Evolutionary conservation across 169 alveolate genomes (phyloP).

Genomic region (Plasmodium sp.): DNA sequence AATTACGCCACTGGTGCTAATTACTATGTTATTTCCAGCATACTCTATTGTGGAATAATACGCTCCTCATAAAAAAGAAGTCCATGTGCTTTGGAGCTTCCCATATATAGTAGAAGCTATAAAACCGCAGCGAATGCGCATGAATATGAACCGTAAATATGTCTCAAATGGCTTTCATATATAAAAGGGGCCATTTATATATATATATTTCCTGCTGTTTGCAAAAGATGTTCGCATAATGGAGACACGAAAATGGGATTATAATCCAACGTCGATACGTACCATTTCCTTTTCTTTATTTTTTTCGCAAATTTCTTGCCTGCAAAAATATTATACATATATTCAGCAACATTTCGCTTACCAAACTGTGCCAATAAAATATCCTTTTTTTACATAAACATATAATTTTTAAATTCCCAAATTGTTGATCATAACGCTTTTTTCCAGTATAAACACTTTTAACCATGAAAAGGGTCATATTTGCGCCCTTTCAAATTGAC

Average conservation of each 20-base stretch:
- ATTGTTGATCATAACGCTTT: background rate
- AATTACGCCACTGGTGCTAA: slow-evolving; percentile 95
- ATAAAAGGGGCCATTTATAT: background rate
- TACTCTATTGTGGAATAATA: background rate
- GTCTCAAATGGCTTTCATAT: background rate
- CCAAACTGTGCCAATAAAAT: background rate
- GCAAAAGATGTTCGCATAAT: background rate
- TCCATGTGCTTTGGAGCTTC: background rate
- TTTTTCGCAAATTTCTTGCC: background rate
- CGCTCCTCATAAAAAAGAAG: background rate
- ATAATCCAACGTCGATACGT: background rate
- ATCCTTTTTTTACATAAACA: background rate
- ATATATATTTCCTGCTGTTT: background rate
- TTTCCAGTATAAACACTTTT: background rate
- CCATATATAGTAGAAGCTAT: background rate
- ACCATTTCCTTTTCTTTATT: background rate
- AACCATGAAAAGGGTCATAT: background rate
- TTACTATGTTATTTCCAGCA: background rate
- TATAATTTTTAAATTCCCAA: background rate
- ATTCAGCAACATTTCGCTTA: background rate
- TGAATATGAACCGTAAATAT: background rate
- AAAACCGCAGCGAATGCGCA: background rate
- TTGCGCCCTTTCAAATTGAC: background rate
- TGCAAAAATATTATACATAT: background rate
- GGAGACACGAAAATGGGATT: background rate